These are phyloP conservation scores for Candida cerambycidarum DNA, from an alignment of 805 yeast genomes.

Conservation along the genomic window DNA sequence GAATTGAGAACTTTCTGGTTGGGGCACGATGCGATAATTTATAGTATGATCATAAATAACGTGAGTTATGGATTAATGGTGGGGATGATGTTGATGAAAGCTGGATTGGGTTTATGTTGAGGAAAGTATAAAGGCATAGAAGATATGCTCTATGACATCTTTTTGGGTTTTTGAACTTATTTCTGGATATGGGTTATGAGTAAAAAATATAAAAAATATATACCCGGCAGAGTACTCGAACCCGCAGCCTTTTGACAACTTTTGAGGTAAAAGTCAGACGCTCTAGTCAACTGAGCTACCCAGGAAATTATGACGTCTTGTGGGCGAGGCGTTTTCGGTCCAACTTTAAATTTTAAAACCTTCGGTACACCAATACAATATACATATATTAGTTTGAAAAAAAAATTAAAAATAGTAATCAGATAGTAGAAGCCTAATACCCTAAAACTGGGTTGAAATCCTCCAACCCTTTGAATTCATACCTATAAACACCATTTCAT, in stretches of 20 bases:
- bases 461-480: no score
- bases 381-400: not conserved
- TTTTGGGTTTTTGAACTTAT: no score
- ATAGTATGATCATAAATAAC: not conserved
- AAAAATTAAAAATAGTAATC: not conserved
- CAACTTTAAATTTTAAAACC: no score
- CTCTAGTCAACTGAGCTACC: slow-evolving; percentile 18
- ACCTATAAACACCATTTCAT: no score
- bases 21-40: not conserved
- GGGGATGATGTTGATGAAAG: no score
- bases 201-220: slow-evolving; percentile 6
- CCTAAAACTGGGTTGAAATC: no score
- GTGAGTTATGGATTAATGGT: not conserved
- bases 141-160: not conserved
- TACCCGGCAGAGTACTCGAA: slow-evolving; percentile 18
- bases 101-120: not conserved
- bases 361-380: no score
- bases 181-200: no score
- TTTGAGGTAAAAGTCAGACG: slow-evolving; percentile 15
- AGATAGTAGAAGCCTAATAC: no score
- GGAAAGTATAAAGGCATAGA: not conserved
- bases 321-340: not conserved
- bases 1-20: not conserved
- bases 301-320: slow-evolving; percentile 8
- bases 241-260: slow-evolving; percentile 17